A percentile compares a stretch with the other conserved stretches of the same genome.
Conservation (phyloP, 2,329 filamentous ascomycete species). For the Pezizomycotina sp. region DNA sequence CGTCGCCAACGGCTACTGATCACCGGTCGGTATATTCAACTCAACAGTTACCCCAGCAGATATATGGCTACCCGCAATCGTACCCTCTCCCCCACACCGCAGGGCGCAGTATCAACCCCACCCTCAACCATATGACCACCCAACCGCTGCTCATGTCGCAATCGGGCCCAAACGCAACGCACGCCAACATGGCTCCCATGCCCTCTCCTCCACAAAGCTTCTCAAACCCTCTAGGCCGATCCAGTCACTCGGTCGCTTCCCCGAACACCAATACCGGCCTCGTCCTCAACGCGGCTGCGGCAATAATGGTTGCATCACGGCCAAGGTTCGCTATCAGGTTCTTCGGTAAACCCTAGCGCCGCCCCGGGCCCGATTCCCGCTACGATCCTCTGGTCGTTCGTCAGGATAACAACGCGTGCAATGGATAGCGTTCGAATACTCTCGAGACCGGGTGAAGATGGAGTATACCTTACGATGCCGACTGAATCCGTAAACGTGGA, state of each 20-base stretch:
- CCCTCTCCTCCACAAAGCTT: slow-evolving; percentile 30
- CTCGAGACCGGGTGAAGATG: slow-evolving; percentile 93
- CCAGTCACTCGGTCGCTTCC: too few relatives aligned
- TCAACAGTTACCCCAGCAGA: slow-evolving; percentile 61
- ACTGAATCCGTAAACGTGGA: slow-evolving; percentile 93
- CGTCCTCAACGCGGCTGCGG: slow-evolving; percentile 20
- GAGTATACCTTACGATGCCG: slow-evolving; percentile 61
- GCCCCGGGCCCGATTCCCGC: slow-evolving; percentile 93
- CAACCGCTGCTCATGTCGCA: slow-evolving; percentile 42
- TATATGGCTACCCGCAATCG: slow-evolving; percentile 58
- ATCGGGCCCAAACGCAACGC: slow-evolving; percentile 31
- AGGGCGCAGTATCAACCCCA: slow-evolving; percentile 38
- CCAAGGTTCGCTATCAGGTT: slow-evolving; percentile 20
- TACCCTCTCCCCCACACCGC: slow-evolving; percentile 42
- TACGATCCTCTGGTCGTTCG: slow-evolving; percentile 97
- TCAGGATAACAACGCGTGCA: too few relatives aligned
- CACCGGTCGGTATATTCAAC: slow-evolving; percentile 69
- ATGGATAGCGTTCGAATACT: slow-evolving; percentile 70
- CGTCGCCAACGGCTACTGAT: slow-evolving; percentile 76
- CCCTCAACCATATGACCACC: slow-evolving; percentile 40
- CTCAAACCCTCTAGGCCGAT: slow-evolving; percentile 37
- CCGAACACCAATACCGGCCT: too few relatives aligned
- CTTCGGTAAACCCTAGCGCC: slow-evolving; percentile 66
- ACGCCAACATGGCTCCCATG: slow-evolving; percentile 29
- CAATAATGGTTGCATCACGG: slow-evolving; percentile 7